A percentile compares a stretch with the other conserved stretches of the same genome.
Evolutionary conservation across 306 rosid genomes (phyloP).

Genomic region (Gastrolobium villosum): DNA sequence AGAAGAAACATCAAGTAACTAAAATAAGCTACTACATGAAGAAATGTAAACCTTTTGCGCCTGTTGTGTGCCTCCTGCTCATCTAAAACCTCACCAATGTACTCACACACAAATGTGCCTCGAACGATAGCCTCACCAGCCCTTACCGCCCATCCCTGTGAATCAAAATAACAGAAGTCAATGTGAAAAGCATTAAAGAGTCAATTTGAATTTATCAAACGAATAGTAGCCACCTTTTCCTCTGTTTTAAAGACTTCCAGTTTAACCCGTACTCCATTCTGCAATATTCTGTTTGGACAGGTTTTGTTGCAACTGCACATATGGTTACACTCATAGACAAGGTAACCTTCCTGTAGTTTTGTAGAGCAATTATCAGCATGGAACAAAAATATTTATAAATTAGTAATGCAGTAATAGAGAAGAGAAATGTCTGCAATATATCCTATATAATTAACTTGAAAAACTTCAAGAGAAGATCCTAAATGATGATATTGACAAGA

Average conservation of each 20-base stretch:
- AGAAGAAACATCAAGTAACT: slow-evolving; percentile 3
- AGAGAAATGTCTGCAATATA: neutral
- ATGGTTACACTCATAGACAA: slow-evolving; percentile 81
- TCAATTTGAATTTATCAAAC: slow-evolving; percentile 21
- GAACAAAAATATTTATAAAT: slow-evolving; percentile 6
- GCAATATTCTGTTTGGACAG: slow-evolving; percentile 85
- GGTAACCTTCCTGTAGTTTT: slow-evolving; percentile 84
- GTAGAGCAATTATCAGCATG: slow-evolving; percentile 32
- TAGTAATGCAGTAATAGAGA: slow-evolving; percentile 7
- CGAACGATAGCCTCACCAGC: slow-evolving; percentile 82
- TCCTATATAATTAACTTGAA: slow-evolving; percentile 13
- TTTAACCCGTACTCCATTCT: slow-evolving; percentile 82
- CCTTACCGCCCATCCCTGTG: slow-evolving; percentile 92
- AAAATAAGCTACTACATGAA: slow-evolving; percentile 37
- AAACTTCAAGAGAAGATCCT: neutral
- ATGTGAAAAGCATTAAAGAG: neutral
- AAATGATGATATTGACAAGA: neutral
- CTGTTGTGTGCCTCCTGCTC: slow-evolving; percentile 70
- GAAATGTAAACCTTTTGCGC: slow-evolving; percentile 65
- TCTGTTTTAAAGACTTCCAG: slow-evolving; percentile 84
- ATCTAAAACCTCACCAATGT: slow-evolving; percentile 83
- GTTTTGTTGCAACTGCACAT: slow-evolving; percentile 71
- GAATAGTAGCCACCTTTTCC: slow-evolving; percentile 64
- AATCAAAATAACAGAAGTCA: slow-evolving; percentile 34
- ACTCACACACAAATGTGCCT: slow-evolving; percentile 88